These are phyloP conservation scores for Blastobotrys malaysiensis DNA, from an alignment of 1,139 yeast species.

Conservation along the genomic window DNA sequence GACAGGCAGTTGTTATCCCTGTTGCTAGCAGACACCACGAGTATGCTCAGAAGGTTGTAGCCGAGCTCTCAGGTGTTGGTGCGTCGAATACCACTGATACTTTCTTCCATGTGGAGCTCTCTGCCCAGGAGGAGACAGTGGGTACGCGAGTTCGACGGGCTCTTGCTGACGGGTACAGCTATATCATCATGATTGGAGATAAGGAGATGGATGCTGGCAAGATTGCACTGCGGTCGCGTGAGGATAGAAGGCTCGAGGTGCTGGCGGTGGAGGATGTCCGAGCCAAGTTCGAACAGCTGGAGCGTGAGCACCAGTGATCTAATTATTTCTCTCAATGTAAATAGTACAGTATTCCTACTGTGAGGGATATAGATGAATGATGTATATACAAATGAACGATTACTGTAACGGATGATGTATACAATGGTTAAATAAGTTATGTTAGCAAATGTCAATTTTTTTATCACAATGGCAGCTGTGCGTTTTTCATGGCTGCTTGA, in stretches of 20 bases:
- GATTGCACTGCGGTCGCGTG: conserved; percentile 63
- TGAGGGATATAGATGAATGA: no score
- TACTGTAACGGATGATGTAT: conserved; percentile 2
- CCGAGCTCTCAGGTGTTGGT: conserved; percentile 41
- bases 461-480: neutral
- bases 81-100: conserved; percentile 10
- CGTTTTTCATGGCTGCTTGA: conserved; percentile 6
- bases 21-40: conserved; percentile 54
- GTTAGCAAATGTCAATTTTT: conserved; percentile 3
- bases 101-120: conserved; percentile 66
- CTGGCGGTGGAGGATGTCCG: conserved; percentile 27
- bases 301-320: conserved; percentile 20
- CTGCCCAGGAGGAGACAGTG: conserved; percentile 67
- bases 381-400: neutral
- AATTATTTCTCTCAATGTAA: neutral
- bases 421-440: neutral
- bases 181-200: conserved; percentile 80
- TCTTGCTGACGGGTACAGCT: conserved; percentile 68
- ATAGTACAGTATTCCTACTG: no score
- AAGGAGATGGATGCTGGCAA: conserved; percentile 61
- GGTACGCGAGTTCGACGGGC: conserved; percentile 80
- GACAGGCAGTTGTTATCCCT: conserved; percentile 85
- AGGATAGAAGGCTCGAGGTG: conserved; percentile 40
- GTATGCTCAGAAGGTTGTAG: conserved; percentile 49
- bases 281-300: conserved; percentile 24